Evolutionary conservation across 1,139 yeast species (phyloP), one percentile per base, ranked within the genome.

Genomic region (Zhuliangozyma blackwelliae): DNA sequence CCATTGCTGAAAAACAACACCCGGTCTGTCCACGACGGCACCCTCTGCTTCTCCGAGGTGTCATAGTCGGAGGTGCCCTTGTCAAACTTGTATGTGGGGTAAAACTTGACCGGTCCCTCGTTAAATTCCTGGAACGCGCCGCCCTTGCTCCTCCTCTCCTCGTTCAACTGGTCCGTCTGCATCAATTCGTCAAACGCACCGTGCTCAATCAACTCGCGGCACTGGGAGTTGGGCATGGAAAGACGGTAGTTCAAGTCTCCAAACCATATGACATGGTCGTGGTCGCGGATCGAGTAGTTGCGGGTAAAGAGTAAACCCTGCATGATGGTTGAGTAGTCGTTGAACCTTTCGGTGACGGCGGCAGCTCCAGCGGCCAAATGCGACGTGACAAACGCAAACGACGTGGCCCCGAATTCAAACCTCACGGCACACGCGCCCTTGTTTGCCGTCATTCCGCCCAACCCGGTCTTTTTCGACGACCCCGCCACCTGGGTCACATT

Each of bases 1-100:
- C 45, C 50, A 4, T 44, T 41, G 37, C 62, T 54, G 43, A 53
- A 44, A 53, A 72, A 85, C 37, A 89, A 70, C 31, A 88, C 79
- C 55, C 99, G 68, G 63, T 92, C 98, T 0, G 97, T 92, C 97
- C 97, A 92, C 0, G 97, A 89, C 2, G 98, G 98, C 21, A 85
- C 83, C 47, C 98, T 74, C 55, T 82, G 84, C 57, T 92, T 92
- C 48, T 92, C 98, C 11, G 95, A 83, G 0, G 95, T 77, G 57
- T 92, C 98, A 57, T 89, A 92, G 6, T 63, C 64, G 35, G 78
- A 77, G 0, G 96, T 87, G 3, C 95, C 95, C 40, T 87, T 88
- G 55, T 92, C 96, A 59, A 84, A 92, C 55, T 92, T 92, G 61
- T 92, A 92, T 0, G 98, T 92, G 9, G 98, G 98, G 34, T 82